Conservation (phyloP, 1,139 yeast species). For the Yamadazyma mexicana region DNA sequence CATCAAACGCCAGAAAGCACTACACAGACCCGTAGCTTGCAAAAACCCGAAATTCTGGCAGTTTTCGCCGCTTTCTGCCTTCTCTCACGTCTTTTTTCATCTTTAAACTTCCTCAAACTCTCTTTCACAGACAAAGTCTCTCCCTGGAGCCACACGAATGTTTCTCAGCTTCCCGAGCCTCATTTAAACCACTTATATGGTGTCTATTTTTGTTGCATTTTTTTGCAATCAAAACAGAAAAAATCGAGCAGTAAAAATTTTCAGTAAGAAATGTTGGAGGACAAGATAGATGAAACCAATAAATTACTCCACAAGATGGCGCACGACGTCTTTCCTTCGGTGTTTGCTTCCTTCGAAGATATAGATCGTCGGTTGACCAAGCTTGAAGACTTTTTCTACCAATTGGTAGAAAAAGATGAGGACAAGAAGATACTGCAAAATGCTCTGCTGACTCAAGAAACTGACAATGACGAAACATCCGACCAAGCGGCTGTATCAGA, state of each 20-base stretch:
- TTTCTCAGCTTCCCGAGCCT: no score
- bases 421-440: background rate
- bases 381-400: conserved; percentile 10
- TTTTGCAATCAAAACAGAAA: conserved; percentile 2
- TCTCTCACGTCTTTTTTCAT: no score
- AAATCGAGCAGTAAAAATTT: conserved; percentile 6
- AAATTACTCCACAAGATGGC: conserved; percentile 12
- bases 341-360: conserved; percentile 14
- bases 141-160: no score
- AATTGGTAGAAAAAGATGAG: background rate
- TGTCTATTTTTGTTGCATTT: background rate
- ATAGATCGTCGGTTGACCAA: conserved; percentile 11
- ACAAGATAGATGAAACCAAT: conserved; percentile 16
- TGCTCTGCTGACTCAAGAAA: background rate
- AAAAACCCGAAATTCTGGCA: no score
- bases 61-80: no score
- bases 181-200: no score
- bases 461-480: background rate
- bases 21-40: no score
- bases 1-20: no score
- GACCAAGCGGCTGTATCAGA: background rate
- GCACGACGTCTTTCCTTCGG: conserved; percentile 16
- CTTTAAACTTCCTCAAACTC: no score
- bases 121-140: no score
- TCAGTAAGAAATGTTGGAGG: conserved; percentile 11